A percentile compares a stretch with the other conserved stretches of the same genome.
phyloP scores from a whole-genome alignment of 140 eudicot genomes.

The Erigeron philadelphicus region DNA sequence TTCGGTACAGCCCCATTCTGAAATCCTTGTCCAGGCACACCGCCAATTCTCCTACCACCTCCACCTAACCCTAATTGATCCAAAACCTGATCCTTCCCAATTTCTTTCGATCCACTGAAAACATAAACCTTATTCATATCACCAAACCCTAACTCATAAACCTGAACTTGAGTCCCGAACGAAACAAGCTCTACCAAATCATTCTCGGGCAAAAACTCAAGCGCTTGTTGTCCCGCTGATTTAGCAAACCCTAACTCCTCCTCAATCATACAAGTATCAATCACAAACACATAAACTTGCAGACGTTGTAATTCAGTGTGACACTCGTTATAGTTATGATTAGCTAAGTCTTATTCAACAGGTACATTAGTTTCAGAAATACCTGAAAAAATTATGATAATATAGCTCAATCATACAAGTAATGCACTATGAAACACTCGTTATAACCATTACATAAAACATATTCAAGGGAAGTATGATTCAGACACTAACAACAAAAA shows the following conservation, averaged over 20 bases:
- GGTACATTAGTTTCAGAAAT: slow-evolving; percentile 71
- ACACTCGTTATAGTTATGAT: slow-evolving; percentile 6
- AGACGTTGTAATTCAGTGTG: not conserved
- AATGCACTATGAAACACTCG: not conserved
- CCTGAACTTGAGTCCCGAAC: slow-evolving; percentile 84
- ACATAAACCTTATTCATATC: slow-evolving; percentile 73
- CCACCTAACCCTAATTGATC: slow-evolving; percentile 57
- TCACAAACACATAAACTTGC: slow-evolving; percentile 57
- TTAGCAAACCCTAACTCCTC: slow-evolving; percentile 68
- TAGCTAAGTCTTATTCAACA: slow-evolving; percentile 47
- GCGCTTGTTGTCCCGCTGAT: slow-evolving; percentile 64
- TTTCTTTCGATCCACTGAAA: slow-evolving; percentile 65
- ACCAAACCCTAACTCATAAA: slow-evolving; percentile 68
- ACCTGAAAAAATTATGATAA: slow-evolving; percentile 27
- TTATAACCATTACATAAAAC: too few relatives aligned
- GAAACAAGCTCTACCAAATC: slow-evolving; percentile 76
- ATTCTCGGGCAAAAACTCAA: slow-evolving; percentile 69
- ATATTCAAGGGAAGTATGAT: too few relatives aligned
- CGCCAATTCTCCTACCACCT: slow-evolving; percentile 31
- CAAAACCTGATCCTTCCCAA: slow-evolving; percentile 69
- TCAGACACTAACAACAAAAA: too few relatives aligned
- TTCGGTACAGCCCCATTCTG: slow-evolving; percentile 34
- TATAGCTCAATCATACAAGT: too few relatives aligned
- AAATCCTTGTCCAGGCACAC: slow-evolving; percentile 31
- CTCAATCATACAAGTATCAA: slow-evolving; percentile 80